Conservation (phyloP, 1,284 basidiomycete genomes). For the Trichosporon coremiiforme region DNA sequence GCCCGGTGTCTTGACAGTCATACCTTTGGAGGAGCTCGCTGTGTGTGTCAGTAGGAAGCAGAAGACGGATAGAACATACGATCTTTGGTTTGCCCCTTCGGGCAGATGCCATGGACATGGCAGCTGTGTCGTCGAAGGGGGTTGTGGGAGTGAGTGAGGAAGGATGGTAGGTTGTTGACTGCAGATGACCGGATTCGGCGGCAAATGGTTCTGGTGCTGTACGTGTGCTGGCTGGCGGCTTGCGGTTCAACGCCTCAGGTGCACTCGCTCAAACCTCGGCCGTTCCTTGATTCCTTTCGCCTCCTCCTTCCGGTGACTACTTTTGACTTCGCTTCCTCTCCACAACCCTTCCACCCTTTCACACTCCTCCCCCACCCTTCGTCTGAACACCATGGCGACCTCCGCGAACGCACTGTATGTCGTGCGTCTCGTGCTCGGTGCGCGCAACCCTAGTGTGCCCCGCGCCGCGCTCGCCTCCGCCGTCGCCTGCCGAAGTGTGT, state of each 20-base stretch:
- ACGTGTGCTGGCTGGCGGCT: not conserved
- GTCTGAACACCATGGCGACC: slow-evolving; percentile 21
- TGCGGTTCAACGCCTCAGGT: not conserved
- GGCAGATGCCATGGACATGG: slow-evolving; percentile 47
- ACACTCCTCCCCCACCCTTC: not conserved
- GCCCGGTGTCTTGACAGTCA: slow-evolving; percentile 8
- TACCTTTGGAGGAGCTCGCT: slow-evolving; percentile 53
- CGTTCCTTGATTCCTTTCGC: not conserved
- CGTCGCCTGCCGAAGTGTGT: slow-evolving; percentile 12
- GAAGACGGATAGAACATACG: slow-evolving; percentile 34
- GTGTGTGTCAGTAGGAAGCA: slow-evolving; percentile 21
- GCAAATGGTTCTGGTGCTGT: slow-evolving; percentile 7
- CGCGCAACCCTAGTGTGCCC: not conserved
- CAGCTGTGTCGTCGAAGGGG: slow-evolving; percentile 24
- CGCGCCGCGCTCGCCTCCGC: not conserved
- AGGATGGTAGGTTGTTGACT: slow-evolving; percentile 2
- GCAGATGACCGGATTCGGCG: slow-evolving; percentile 6
- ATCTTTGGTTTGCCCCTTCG: slow-evolving; percentile 52
- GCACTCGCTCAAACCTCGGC: not conserved
- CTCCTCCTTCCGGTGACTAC: not conserved
- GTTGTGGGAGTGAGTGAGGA: not conserved
- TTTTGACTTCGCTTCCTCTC: not conserved
- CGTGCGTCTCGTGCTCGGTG: slow-evolving; percentile 31
- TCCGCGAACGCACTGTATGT: slow-evolving; percentile 33
- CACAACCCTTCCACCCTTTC: not conserved